phyloP scores from a whole-genome alignment of 2,329 filamentous ascomycete genomes.

The Talaromyces sp. region DNA sequence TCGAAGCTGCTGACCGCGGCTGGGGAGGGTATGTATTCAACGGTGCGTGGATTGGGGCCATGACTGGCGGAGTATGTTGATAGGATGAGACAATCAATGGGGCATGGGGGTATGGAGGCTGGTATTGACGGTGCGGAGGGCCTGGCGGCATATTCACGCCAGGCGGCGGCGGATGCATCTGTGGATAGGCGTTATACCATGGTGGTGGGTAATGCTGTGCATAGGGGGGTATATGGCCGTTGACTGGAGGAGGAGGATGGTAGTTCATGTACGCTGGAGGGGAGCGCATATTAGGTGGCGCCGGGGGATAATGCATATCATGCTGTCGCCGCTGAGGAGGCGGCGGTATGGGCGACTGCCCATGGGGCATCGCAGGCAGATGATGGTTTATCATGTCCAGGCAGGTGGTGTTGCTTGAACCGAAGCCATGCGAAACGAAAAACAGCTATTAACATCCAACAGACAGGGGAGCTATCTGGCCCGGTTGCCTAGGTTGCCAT shows the following conservation, averaged over 20 bases:
- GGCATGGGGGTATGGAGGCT: constrained; percentile 32
- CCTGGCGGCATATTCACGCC: constrained; percentile 38
- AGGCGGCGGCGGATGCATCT: constrained; percentile 38
- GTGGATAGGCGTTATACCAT: constrained; percentile 41
- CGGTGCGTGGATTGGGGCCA: constrained; percentile 32
- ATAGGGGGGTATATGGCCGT: constrained; percentile 44
- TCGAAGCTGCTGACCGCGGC: constrained; percentile 27
- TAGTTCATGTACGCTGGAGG: constrained; percentile 56
- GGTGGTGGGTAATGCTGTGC: constrained; percentile 40
- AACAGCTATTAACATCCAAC: constrained; percentile 14
- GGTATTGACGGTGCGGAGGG: constrained; percentile 34
- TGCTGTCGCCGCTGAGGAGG: constrained; percentile 40
- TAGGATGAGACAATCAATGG: constrained; percentile 41
- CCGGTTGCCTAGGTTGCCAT: constrained; percentile 32
- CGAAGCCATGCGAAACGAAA: constrained; percentile 33
- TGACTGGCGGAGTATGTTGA: constrained; percentile 35
- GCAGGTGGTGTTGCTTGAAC: constrained; percentile 28
- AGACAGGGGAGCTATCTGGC: constrained; percentile 6
- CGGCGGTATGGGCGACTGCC: constrained; percentile 46
- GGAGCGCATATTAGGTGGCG: constrained; percentile 49
- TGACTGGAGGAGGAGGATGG: constrained; percentile 54
- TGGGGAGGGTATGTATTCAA: constrained; percentile 31
- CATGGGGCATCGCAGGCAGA: constrained; percentile 40
- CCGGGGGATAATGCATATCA: constrained; percentile 38
- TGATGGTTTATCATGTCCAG: constrained; percentile 42